A percentile compares a stretch with the other conserved stretches of the same genome.
These are phyloP conservation scores for Saccharomycopsis javanensis DNA, from an alignment of 805 yeast species.

Conservation along the genomic window DNA sequence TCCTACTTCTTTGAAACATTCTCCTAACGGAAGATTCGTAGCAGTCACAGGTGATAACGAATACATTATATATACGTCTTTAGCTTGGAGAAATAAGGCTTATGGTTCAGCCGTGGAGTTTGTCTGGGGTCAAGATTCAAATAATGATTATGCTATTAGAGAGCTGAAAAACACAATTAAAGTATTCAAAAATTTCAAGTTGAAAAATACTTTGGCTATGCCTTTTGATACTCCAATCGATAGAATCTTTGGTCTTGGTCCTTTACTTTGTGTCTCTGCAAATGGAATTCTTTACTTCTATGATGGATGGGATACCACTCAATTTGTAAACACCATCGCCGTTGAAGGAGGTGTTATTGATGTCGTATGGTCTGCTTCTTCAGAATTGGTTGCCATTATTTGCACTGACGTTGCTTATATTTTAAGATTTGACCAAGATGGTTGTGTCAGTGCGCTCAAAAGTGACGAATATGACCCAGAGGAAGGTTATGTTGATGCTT, in stretches of 20 bases:
- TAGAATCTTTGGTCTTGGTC: constrained; percentile 69
- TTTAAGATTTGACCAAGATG: constrained; percentile 59
- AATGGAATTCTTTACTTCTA: constrained; percentile 72
- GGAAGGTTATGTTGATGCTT: constrained; percentile 82
- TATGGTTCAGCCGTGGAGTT: constrained; percentile 87
- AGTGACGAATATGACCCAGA: constrained; percentile 55
- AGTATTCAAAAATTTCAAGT: constrained; percentile 78
- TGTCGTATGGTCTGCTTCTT: constrained; percentile 88
- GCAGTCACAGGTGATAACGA: constrained; percentile 98
- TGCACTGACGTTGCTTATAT: constrained; percentile 69
- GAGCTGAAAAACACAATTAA: constrained; percentile 57
- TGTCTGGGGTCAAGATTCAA: constrained; percentile 91
- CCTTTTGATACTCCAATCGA: constrained; percentile 66
- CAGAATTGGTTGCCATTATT: constrained; percentile 73
- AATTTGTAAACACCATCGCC: constrained; percentile 78
- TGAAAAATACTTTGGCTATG: constrained; percentile 51
- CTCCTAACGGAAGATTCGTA: constrained; percentile 96
- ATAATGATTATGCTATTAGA: constrained; percentile 65
- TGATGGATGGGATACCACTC: constrained; percentile 81
- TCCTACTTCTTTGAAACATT: constrained; percentile 80
- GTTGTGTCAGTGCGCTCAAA: constrained; percentile 44
- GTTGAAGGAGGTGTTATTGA: constrained; percentile 59
- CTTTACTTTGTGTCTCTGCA: constrained; percentile 76
- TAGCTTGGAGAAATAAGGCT: constrained; percentile 95
- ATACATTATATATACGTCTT: constrained; percentile 87